Evolutionary conservation across 2,329 filamentous ascomycete genomes (phyloP), one percentile per base, ranked within the genome.

Genomic region (Tympanopsis confertula): DNA sequence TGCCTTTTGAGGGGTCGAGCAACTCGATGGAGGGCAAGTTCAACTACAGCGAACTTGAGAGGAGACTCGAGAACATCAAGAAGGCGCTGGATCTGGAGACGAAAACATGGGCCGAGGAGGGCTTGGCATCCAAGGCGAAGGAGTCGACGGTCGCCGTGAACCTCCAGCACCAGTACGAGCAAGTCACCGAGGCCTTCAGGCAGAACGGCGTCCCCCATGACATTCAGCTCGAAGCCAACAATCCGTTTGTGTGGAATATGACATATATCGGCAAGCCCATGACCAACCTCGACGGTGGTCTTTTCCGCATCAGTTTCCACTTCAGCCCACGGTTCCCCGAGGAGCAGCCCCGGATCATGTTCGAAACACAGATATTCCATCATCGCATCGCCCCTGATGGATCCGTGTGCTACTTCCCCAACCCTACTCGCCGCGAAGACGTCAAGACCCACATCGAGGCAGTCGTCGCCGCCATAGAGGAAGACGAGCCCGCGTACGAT

Each of bases 251-350:
- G 15, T 96, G 91, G 91, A 59, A 71, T 15, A 56, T 96, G 42
- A 91, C 86, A 2, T 89, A 94, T 54, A 93, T 95, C 53, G 91
- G 91, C 19, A 75, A 81, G 39, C 86, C 87, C 1, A 93, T 91
- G 82, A 94, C 87, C 4, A 87, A 94, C 47, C 73, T 96, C 2
- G 89, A 96, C 48, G 89, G 88, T 13, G 87, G 89, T 2, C 73
- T 96, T 42, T 88, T 96, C 63, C 77, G 75, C 42, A 81, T 95
- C 55, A 81, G 71, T 49, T 68, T 96, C 39, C 69, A 68, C 50
- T 80, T 96, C 50, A 94, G 86, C 49, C 80, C 86, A 4, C 74
- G 78, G 4, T 96, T 95, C 51, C 91, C 91, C 0, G 76, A 86
- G 29, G 85, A 93, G 48, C 86, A 94, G 49, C 91, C 89, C 18